Evolutionary conservation across 176 grass and related monocot species (phyloP), one percentile per base, ranked within the genome.

Genomic region (Puya raimondii): DNA sequence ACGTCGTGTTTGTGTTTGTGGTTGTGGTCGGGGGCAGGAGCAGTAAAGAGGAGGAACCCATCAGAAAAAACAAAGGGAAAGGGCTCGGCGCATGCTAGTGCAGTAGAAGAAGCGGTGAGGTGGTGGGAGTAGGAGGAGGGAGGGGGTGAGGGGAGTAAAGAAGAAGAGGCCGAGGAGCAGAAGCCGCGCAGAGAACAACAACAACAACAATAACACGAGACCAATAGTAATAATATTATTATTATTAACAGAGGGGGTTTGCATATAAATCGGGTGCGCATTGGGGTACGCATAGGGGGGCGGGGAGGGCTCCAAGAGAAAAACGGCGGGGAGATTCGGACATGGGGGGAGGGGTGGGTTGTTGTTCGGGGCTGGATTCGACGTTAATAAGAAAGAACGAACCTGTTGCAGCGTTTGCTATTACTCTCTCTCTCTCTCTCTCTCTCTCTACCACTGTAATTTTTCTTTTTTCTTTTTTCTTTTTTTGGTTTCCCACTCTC

Each of bases 171-270:
- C 2, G 71, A 47, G 74, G 68, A 12, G 67, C 66, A 0, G 80
- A 27, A 78, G 79, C 77, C 80, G 84, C 85, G 82, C 47, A 79
- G 70, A 69, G 51, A 70, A 63, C 74, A 76, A 69, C 64, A 64
- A 69, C 64, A 64, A 21, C 47, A 27, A 33, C 25, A 33, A 27
- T 67, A 27, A 33, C 25, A 9, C 76, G 88, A 64, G 17, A 85
- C 75, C 65, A 86, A 85, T 72, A 85, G 82, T 71, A 92, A 82
- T 42, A 42, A 0, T 26, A 26, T 26, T 54, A 54, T 13, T 54
- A 54, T 12, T 53, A 15, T 13, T 16, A 54, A 54, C 16, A 54
- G 51, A 54, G 51, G 18, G 53, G 53, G 53, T 7, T 58, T 58
- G 3, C 9, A 10, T 61, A 18, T 20, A 71, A 83, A 82, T 76